Conservation (phyloP, 139 green algal genomes). For the Eudorina sp. region DNA sequence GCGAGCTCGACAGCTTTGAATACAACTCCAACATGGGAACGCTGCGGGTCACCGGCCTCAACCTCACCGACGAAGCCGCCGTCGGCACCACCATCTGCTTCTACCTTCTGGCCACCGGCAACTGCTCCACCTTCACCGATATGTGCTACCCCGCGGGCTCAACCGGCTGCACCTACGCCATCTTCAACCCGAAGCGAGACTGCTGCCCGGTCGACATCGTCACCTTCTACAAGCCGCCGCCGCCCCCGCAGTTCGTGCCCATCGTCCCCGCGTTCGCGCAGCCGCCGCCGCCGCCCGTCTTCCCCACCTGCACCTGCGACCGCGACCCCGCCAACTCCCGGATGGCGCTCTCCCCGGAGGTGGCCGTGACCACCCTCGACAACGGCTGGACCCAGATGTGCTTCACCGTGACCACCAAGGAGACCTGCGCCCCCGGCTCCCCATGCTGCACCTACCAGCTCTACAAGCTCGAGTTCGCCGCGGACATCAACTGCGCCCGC, state of each 20-base stretch:
- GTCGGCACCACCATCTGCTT: background rate
- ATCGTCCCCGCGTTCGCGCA: background rate
- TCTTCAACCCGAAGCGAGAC: conserved; percentile 29
- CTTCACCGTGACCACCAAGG: background rate
- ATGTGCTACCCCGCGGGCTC: background rate
- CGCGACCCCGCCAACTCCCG: background rate
- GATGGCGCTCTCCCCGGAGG: background rate
- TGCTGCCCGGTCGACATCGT: conserved; percentile 23
- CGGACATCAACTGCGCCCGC: background rate
- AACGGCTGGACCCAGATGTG: background rate
- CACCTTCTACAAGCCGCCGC: background rate
- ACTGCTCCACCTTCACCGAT: background rate
- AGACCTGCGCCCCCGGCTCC: background rate
- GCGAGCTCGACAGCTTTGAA: background rate
- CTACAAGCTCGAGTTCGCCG: background rate
- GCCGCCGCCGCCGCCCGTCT: conserved; percentile 12
- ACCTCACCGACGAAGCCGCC: background rate
- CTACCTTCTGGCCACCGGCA: background rate
- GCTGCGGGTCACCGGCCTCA: background rate
- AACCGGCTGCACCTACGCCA: background rate
- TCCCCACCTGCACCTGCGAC: conserved; percentile 42
- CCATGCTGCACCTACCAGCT: background rate
- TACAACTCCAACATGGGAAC: background rate
- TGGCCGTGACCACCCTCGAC: background rate
- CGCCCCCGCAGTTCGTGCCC: background rate